Evolutionary conservation across 441 rosid genomes (phyloP).

Genomic region (Pelargonium australe): DNA sequence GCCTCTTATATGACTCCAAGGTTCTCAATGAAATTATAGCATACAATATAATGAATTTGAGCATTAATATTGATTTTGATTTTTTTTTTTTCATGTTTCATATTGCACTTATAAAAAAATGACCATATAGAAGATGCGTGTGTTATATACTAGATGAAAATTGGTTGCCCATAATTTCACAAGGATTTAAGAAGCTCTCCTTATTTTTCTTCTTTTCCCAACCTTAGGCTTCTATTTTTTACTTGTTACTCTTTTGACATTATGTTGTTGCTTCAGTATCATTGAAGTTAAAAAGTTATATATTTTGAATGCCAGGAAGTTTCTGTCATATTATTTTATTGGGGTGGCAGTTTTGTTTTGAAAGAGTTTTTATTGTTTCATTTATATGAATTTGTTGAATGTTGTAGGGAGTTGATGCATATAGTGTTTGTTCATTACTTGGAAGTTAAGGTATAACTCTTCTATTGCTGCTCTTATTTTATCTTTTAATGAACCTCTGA

Average conservation of each 20-base stretch:
- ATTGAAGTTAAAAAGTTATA: neutral
- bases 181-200: neutral
- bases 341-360: slow-evolving; percentile 16
- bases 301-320: slow-evolving; percentile 10
- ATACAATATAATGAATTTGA: neutral
- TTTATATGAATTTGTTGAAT: slow-evolving; percentile 5
- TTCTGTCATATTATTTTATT: neutral
- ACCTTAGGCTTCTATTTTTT: neutral
- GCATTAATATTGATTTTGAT: too few species aligned
- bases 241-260: neutral
- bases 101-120: too few species aligned
- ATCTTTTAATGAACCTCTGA: neutral
- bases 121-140: too few species aligned
- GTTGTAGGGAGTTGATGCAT: slow-evolving; percentile 75
- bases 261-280: neutral
- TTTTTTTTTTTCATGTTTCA: neutral
- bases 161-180: neutral
- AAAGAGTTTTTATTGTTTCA: neutral
- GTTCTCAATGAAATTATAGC: neutral
- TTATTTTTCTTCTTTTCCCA: neutral
- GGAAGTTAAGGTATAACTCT: slow-evolving; percentile 72
- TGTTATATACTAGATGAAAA: too few species aligned
- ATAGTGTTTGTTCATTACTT: slow-evolving; percentile 93
- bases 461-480: slow-evolving; percentile 9
- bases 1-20: neutral